Evolutionary conservation across 352 stramenopile genomes (phyloP).

Genomic region (Elongisporangium anandrum): DNA sequence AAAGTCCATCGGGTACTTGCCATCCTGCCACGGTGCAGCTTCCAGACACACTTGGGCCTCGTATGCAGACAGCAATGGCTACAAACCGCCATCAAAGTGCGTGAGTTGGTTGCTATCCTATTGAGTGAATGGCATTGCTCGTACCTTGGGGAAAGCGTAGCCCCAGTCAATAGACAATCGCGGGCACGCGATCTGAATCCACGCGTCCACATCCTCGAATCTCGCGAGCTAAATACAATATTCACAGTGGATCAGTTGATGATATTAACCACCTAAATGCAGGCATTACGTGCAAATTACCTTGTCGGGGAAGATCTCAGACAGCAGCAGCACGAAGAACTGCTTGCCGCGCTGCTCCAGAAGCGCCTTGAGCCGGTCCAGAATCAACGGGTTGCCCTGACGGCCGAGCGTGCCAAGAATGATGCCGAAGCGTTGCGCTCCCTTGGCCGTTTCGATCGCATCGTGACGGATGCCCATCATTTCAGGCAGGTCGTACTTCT

Average conservation of each 20-base stretch:
- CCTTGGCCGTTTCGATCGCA: constrained; percentile 69
- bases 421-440: constrained; percentile 92
- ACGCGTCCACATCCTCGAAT: constrained; percentile 91
- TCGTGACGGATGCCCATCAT: constrained; percentile 93
- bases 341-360: constrained; percentile 87
- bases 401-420: constrained; percentile 98
- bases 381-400: constrained; percentile 97
- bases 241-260: too few species aligned
- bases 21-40: constrained; percentile 80
- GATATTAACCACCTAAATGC: neutral
- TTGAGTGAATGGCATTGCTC: constrained; percentile 2
- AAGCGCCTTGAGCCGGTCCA: constrained; percentile 90
- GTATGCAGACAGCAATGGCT: constrained; percentile 96
- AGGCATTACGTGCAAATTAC: constrained; percentile 13
- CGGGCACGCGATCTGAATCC: constrained; percentile 99
- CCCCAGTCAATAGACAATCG: constrained; percentile 99
- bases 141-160: constrained; percentile 91
- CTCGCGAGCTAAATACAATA: constrained; percentile 74
- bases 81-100: neutral
- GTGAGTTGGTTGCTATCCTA: neutral
- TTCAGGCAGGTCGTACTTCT: constrained; percentile 95
- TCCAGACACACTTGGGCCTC: constrained; percentile 96
- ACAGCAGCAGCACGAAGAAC: constrained; percentile 95
- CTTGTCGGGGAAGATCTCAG: constrained; percentile 96
- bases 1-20: constrained; percentile 99